Percentiles rank a stretch among this genome's conserved stretches.
Conservation (phyloP, 352 stramenopile genomes). For the Pythium sp. region DNA sequence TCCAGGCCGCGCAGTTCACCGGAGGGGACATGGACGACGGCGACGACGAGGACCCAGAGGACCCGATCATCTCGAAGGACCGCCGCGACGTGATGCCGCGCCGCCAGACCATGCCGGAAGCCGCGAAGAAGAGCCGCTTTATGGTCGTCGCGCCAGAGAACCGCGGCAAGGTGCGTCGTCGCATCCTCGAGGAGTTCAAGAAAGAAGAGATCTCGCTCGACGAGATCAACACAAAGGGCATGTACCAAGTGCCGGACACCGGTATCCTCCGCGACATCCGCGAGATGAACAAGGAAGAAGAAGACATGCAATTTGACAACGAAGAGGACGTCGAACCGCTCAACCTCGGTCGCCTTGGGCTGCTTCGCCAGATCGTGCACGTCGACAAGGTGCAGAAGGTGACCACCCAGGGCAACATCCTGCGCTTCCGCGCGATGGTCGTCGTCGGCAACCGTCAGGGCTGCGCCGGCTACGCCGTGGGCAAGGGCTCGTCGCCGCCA, state of each 20-base stretch:
- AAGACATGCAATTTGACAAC: slow-evolving; percentile 68
- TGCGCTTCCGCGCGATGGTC: slow-evolving; percentile 92
- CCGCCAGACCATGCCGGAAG: slow-evolving; percentile 72
- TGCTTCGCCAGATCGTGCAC: slow-evolving; percentile 80
- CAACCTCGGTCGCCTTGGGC: slow-evolving; percentile 64
- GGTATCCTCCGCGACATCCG: slow-evolving; percentile 61
- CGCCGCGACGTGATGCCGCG: slow-evolving; percentile 51
- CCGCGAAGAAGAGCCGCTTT: slow-evolving; percentile 74
- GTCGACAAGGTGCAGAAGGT: slow-evolving; percentile 87
- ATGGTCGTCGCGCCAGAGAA: slow-evolving; percentile 72
- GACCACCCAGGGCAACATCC: slow-evolving; percentile 90
- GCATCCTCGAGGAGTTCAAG: slow-evolving; percentile 80
- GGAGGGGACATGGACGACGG: slow-evolving; percentile 58
- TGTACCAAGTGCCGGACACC: slow-evolving; percentile 56
- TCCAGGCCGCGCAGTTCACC: slow-evolving; percentile 43
- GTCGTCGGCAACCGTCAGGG: slow-evolving; percentile 93
- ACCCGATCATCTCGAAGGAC: slow-evolving; percentile 73
- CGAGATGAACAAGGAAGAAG: slow-evolving; percentile 64
- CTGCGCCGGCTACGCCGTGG: slow-evolving; percentile 91
- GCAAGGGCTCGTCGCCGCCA: slow-evolving; percentile 85
- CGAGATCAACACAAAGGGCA: slow-evolving; percentile 40
- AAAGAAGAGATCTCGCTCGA: slow-evolving; percentile 62
- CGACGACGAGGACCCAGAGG: slow-evolving; percentile 60
- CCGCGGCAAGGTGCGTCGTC: slow-evolving; percentile 69
- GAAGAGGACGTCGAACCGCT: slow-evolving; percentile 61